Evolutionary conservation across 441 rosid species (phyloP).

Genomic region (Adansonia rubrostipa): DNA sequence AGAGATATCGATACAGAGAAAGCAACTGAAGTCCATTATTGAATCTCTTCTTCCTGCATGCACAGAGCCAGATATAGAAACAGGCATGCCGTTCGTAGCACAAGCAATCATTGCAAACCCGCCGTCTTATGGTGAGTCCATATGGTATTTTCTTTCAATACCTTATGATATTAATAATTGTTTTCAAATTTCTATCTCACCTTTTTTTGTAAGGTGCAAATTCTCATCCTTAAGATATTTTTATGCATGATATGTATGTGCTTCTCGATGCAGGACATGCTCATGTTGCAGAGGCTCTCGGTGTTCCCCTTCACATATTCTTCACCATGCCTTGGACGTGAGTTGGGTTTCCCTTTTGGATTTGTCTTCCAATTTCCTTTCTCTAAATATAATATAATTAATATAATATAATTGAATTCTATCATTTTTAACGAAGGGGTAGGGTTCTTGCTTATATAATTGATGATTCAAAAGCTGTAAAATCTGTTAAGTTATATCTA

Average conservation of each 20-base stretch:
- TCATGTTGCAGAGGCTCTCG: slow-evolving; percentile 98
- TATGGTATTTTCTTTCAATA: not conserved
- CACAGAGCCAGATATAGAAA: slow-evolving; percentile 83
- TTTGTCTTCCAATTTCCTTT: slow-evolving; percentile 1
- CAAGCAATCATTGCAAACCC: slow-evolving; percentile 99
- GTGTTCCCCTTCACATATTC: slow-evolving; percentile 93
- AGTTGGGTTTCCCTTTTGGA: slow-evolving; percentile 42
- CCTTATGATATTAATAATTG: not conserved
- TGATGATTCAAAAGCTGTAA: slow-evolving; percentile 11
- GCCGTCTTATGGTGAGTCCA: slow-evolving; percentile 86
- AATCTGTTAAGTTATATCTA: slow-evolving; percentile 35
- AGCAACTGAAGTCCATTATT: slow-evolving; percentile 90
- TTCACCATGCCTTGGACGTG: slow-evolving; percentile 99
- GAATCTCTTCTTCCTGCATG: slow-evolving; percentile 98
- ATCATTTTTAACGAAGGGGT: not conserved
- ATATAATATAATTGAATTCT: slow-evolving; percentile 8
- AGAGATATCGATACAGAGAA: slow-evolving; percentile 85
- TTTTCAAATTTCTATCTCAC: not conserved
- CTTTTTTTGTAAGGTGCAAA: slow-evolving; percentile 8
- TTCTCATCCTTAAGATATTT: slow-evolving; percentile 9
- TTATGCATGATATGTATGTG: slow-evolving; percentile 2
- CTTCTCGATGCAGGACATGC: slow-evolving; percentile 50
- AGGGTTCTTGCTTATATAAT: not conserved
- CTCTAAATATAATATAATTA: not conserved
- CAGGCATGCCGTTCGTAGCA: slow-evolving; percentile 75